A percentile compares a stretch with the other conserved stretches of the same genome.
phyloP scores from a whole-genome alignment of 805 yeast genomes.

The Schwanniomyces polymorphus region DNA sequence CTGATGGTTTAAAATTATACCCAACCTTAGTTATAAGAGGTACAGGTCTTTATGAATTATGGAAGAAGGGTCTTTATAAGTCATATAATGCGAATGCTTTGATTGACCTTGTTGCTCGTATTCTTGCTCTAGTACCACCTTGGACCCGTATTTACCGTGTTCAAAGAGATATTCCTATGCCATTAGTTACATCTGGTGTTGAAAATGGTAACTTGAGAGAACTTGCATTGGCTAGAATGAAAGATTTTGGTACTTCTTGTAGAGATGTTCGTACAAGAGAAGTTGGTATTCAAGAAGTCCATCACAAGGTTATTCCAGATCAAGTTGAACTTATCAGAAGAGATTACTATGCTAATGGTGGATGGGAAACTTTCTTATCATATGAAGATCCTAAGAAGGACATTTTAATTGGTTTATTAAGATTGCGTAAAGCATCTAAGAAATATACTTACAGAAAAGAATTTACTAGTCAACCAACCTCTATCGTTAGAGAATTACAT shows the following conservation, averaged over 20 bases:
- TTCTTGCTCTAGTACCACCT: constrained; percentile 94
- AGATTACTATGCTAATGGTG: constrained; percentile 96
- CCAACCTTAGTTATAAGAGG: constrained; percentile 97
- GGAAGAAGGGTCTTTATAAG: constrained; percentile 95
- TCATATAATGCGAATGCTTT: constrained; percentile 93
- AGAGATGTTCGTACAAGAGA: constrained; percentile 97
- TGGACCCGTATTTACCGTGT: constrained; percentile 99
- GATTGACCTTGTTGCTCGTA: constrained; percentile 93
- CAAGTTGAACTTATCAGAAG: constrained; percentile 94
- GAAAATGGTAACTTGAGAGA: constrained; percentile 97
- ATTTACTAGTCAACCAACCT: constrained; percentile 77
- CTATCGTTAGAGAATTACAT: constrained; percentile 94
- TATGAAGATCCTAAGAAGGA: constrained; percentile 98
- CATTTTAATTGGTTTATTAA: constrained; percentile 84
- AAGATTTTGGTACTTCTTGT: constrained; percentile 94
- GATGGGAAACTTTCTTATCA: constrained; percentile 96
- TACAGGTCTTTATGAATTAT: constrained; percentile 92
- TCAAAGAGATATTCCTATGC: constrained; percentile 99
- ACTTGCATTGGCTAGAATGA: constrained; percentile 94
- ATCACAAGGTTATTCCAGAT: constrained; percentile 93
- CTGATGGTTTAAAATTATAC: constrained; percentile 93
- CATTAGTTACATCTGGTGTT: constrained; percentile 94
- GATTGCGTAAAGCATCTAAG: constrained; percentile 86
- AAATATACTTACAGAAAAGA: constrained; percentile 91
- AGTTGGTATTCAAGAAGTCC: constrained; percentile 98